Evolutionary conservation across 495 filamentous ascomycete species (phyloP).

Genomic region (Neurospora sp.): DNA sequence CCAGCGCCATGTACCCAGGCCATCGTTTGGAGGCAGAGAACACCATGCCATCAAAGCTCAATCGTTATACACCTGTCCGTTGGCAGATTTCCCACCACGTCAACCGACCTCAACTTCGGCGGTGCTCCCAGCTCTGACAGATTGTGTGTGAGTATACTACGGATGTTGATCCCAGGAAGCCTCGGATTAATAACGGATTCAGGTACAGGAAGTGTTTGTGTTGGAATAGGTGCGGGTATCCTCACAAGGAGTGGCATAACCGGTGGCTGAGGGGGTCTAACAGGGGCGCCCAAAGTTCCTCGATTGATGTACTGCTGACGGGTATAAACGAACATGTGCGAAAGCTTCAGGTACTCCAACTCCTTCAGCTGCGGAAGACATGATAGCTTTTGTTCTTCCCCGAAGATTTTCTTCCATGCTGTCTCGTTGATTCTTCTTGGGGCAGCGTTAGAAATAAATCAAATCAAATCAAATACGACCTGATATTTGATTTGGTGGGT

Average conservation of each 20-base stretch:
- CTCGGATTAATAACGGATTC: not conserved
- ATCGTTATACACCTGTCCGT: not conserved
- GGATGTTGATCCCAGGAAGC: not conserved
- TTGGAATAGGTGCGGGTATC: not conserved
- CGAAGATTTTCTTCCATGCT: not conserved
- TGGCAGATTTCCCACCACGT: not conserved
- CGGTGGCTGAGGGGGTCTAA: not conserved
- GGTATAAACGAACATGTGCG: not conserved
- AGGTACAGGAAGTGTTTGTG: not conserved
- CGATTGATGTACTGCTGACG: not conserved
- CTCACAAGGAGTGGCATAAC: not conserved
- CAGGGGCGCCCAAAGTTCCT: not conserved
- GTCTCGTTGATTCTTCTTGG: not conserved
- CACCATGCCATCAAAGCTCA: not conserved
- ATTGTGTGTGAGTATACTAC: not conserved
- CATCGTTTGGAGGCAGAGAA: too few relatives aligned
- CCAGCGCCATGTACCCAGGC: too few relatives aligned
- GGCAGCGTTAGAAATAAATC: too few relatives aligned
- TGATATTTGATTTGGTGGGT: too few relatives aligned
- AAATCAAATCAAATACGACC: too few relatives aligned
- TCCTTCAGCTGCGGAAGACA: not conserved
- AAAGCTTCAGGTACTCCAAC: not conserved
- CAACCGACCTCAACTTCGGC: not conserved
- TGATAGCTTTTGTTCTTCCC: not conserved
- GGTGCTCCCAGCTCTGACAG: not conserved